Evolutionary conservation across 768 basidiomycete species (phyloP), one percentile per base, ranked within the genome.

Genomic region (Xerocomellus dryophilus): DNA sequence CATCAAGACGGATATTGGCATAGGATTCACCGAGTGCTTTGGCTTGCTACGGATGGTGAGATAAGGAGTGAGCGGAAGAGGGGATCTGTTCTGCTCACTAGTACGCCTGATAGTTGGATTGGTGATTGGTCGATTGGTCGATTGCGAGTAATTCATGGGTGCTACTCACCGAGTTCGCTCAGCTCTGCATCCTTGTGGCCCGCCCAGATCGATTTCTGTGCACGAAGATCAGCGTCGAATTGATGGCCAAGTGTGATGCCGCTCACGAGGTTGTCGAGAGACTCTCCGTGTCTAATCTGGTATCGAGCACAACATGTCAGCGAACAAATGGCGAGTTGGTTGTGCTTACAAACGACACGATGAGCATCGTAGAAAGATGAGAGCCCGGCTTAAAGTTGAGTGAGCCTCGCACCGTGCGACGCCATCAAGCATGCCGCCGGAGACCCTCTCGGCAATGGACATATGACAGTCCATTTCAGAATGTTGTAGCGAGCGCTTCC

Each of bases 141-240:
- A 41, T 3, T 45, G 20, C 25, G 27, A 43, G 25, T 41, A 43
- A 17, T 15, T 40, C 29, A 15, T n/a, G 40, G 50, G 41, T 43
- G 41, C 5, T 2, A 65, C 72, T 62, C 66, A 86, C 90, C 90
- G 62, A 90, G 86, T 59, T 85, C 87, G 18, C 85, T 84, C 15
- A 93, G 73, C 1, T 83, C 79, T 11, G 89, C 80, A 68, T 93
- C 87, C 74, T 78, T 79, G 84, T 86, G n/a, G 7, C 90, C 90
- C 39, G 88, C 86, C 88, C 88, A 90, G 5, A 86, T 67, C 25
- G 68, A 59, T 57, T 64, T 74, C 81, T 81, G 25, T 34, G 43
- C 15, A 21, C 2, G 14, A 18, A 6, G 27, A 32, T 56, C 5
- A 58, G 50, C n/a, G n/a, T 8, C 20, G 1, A 10, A 32, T 7